These are phyloP conservation scores for Penicillium mononematosum DNA, from an alignment of 495 filamentous ascomycete genomes.

Conservation along the genomic window DNA sequence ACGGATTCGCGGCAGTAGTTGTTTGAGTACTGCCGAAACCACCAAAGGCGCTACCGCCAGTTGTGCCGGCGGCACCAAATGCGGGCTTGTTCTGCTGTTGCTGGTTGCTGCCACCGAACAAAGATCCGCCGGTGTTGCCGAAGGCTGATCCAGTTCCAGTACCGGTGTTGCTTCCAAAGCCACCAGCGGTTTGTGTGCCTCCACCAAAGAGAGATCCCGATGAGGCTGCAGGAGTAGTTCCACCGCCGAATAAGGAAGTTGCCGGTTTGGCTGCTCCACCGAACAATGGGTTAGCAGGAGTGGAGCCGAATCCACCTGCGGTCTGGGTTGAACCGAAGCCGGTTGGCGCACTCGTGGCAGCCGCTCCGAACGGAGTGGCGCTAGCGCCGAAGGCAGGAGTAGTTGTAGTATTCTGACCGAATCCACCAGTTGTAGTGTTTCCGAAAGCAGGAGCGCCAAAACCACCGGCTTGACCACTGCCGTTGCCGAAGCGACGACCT, in stretches of 20 bases:
- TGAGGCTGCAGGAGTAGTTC: slow-evolving; percentile 31
- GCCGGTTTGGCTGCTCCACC: slow-evolving; percentile 41
- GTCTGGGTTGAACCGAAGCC: slow-evolving; percentile 51
- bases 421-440: slow-evolving; percentile 31
- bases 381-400: slow-evolving; percentile 53
- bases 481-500: slow-evolving; percentile 78
- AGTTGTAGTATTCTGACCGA: slow-evolving; percentile 42
- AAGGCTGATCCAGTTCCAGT: slow-evolving; percentile 27
- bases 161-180: slow-evolving; percentile 34
- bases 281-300: slow-evolving; percentile 41
- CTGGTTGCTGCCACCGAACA: slow-evolving; percentile 50
- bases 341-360: slow-evolving; percentile 43
- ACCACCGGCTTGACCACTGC: slow-evolving; percentile 74
- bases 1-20: slow-evolving; percentile 36
- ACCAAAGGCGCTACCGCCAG: slow-evolving; percentile 27
- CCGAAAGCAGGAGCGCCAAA: slow-evolving; percentile 64
- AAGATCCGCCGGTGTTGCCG: slow-evolving; percentile 32
- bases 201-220: slow-evolving; percentile 18
- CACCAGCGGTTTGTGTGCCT: slow-evolving; percentile 24
- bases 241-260: slow-evolving; percentile 40
- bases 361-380: slow-evolving; percentile 55
- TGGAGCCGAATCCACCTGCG: slow-evolving; percentile 57
- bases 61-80: slow-evolving; percentile 38
- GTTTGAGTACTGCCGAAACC: slow-evolving; percentile 43
- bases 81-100: slow-evolving; percentile 43